phyloP scores from a whole-genome alignment of 169 alveolate species.

The Eimeria necatrix region DNA sequence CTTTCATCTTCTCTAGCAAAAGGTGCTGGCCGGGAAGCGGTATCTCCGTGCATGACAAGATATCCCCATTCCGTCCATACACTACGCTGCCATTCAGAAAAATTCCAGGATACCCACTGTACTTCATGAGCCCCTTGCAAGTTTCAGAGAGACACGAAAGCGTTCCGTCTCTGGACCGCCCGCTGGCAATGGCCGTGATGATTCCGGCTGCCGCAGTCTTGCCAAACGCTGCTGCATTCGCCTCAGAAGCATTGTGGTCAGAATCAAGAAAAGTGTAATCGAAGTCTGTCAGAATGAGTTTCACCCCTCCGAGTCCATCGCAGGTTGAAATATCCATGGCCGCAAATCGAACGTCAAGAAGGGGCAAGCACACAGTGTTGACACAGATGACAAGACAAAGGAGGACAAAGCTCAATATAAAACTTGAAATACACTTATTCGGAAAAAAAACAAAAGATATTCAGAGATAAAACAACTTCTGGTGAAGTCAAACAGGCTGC shows the following conservation, averaged over 20 bases:
- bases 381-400: neutral
- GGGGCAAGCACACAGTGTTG: neutral
- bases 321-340: constrained; percentile 73
- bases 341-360: neutral
- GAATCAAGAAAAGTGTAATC: constrained; percentile 78
- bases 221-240: constrained; percentile 64
- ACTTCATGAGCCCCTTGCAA: constrained; percentile 48
- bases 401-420: neutral
- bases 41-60: constrained; percentile 73
- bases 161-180: constrained; percentile 70
- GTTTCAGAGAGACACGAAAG: constrained; percentile 43
- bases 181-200: constrained; percentile 69
- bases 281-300: constrained; percentile 74
- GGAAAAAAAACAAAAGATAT: neutral
- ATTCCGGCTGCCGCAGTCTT: constrained; percentile 55
- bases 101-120: constrained; percentile 83
- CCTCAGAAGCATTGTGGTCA: constrained; percentile 54
- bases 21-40: constrained; percentile 71
- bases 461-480: neutral
- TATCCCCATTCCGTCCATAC: constrained; percentile 81
- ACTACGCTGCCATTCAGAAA: constrained; percentile 84
- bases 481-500: neutral
- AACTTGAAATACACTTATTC: neutral
- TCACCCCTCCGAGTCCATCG: constrained; percentile 26
- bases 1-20: constrained; percentile 76